Percentiles rank a stretch among this genome's conserved stretches.
phyloP scores from a whole-genome alignment of 2,329 filamentous ascomycete species.

The Ilyonectria sp. region DNA sequence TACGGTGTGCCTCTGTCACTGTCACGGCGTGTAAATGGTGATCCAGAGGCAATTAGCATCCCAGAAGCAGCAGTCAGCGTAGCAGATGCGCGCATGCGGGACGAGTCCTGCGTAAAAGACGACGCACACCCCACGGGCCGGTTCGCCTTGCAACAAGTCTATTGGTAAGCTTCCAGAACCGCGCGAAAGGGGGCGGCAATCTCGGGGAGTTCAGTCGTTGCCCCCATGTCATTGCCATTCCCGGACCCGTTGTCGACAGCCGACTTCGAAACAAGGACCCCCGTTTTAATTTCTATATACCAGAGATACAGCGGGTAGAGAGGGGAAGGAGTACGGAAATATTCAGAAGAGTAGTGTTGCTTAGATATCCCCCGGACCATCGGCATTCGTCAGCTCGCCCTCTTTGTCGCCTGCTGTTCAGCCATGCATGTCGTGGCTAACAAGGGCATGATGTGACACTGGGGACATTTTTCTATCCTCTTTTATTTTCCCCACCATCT shows the following conservation, averaged over 20 bases:
- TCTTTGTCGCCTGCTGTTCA: not conserved
- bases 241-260: slow-evolving; percentile 14
- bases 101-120: not conserved
- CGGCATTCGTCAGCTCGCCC: slow-evolving; percentile 22
- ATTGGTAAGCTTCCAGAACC: slow-evolving; percentile 19
- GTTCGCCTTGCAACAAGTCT: slow-evolving; percentile 10
- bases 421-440: too few relatives aligned
- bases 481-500: not conserved
- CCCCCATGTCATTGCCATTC: slow-evolving; percentile 20
- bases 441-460: not conserved
- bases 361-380: not conserved
- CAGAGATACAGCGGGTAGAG: not conserved
- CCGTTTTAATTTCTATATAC: not conserved
- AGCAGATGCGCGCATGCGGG: not conserved
- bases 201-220: slow-evolving; percentile 23
- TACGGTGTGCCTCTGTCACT: too few relatives aligned
- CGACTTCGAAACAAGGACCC: slow-evolving; percentile 5
- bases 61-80: not conserved
- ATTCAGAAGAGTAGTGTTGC: not conserved
- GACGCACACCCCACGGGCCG: slow-evolving; percentile 1
- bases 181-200: slow-evolving; percentile 20
- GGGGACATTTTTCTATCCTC: not conserved
- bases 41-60: not conserved
- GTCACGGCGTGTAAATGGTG: not conserved
- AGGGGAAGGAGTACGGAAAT: not conserved